Base-by-base conservation (phyloP, 2,329 filamentous ascomycete genomes). In the Coniochaeta pulveracea region DNA sequence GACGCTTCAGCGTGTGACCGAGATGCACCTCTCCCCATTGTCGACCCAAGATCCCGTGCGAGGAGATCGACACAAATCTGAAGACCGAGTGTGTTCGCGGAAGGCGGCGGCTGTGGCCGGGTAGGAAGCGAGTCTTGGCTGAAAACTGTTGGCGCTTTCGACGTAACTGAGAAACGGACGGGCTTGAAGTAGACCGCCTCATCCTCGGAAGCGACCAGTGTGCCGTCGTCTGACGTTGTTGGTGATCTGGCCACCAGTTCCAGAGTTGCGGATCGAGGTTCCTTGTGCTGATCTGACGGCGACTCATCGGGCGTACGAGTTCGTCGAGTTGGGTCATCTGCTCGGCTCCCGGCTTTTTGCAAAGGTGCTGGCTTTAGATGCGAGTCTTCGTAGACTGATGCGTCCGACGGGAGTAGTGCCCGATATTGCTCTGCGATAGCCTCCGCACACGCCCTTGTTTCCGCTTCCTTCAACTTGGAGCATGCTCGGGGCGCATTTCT, bases 21-120 rank as follows among this genome's bases (percentile, higher is more conserved):
- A 3, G 49, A 31, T 24, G 36, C 47, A 11, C 47, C 35, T 3
- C 42, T 46, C 39, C 24, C 35, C 24, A 66, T 41, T 0, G 60
- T 60, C 0, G 61, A 59, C 1, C 63, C 58, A 7, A 74, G 51
- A 39, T 73, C 67, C 14, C 56, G 56, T 4, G 59, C 62, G 24
- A 74, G 54, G 3, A 74, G 54, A 33, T 69, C 60, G 8, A 70
- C 48, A 32, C 64, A 65, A 26, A 70, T 64, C 36, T 69, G 63
- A 15, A 72, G 48, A 32, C 63, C 57, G 4, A 66, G 47, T 21
- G 56, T 61, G 24, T 58, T 53, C 2, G 45, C 41, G 15, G 44
- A 39, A 5, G 44, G 43, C 16, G 40, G 26, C 8, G 34, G 32
- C 23, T 26, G 42, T 19, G 34, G n/a, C 18, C 21, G 8, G n/a